Evolutionary conservation across 306 rosid species (phyloP), one percentile per base, ranked within the genome.

Genomic region (Pyrus bretschneideri): DNA sequence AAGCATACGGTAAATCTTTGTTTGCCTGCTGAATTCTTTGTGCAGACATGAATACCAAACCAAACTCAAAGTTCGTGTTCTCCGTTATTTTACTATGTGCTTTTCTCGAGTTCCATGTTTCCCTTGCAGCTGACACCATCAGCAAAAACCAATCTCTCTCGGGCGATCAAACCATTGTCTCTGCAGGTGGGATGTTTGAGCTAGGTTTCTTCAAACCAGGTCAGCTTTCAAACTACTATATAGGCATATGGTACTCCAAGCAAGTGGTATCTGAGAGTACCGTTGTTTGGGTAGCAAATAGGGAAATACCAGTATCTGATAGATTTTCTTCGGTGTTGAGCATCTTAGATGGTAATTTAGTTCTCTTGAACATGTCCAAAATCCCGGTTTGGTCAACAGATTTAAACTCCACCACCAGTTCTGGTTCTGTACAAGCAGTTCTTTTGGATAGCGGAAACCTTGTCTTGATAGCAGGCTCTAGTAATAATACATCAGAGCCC

Each of bases 401-500:
- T 61, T 0, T 1, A 0, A 0, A 18, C 67, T 61, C 67, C 33
- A 52, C 11, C 30, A 12, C 52, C 25, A 31, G 0, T 2, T 31
- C 79, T 6, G 30, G 12, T 44, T 15, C 52, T 3, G 35, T 10
- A 9, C 0, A 30, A n/a, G 79, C 79, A 0, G 59, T 55, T 76
- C 67, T 76, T 38, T 6, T 31, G 12, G 74, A 76, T 4, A 35
- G 4, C 6, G 67, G 80, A 11, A 76, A 67, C 58, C 67, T 76
- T 7, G 80, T 68, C 57, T 57, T 76, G 18, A 55, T 4, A 1
- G 17, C 69, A 0, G 67, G 21, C 13, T 22, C 25, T 14, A 27
- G 4, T 44, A 44, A 38, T 38, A 38, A 44, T 65, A 0, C 51
- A 18, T n/a, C 73, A 10, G 27, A 35, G n/a, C 58, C 44, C 1